phyloP scores from a whole-genome alignment of 352 stramenopile genomes.

The Plasmopara muralis region DNA sequence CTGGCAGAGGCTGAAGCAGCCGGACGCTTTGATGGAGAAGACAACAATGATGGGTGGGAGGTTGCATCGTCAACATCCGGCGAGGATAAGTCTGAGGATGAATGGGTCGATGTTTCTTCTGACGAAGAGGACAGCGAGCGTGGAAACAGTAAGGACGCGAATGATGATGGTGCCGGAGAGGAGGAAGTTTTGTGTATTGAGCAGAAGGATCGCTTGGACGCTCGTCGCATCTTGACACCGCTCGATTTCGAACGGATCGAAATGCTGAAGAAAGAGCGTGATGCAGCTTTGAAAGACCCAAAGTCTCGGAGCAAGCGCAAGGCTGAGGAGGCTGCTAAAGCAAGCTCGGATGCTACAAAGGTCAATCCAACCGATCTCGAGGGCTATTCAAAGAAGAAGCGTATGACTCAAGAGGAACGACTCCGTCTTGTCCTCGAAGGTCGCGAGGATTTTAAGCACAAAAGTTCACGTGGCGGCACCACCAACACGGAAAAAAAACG shows the following conservation, averaged over 20 bases:
- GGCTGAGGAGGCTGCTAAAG: constrained; percentile 58
- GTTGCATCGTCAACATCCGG: constrained; percentile 62
- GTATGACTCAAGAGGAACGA: constrained; percentile 79
- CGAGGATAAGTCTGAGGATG: constrained; percentile 52
- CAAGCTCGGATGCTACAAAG: constrained; percentile 46
- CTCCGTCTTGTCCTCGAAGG: constrained; percentile 83
- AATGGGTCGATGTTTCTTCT: constrained; percentile 72
- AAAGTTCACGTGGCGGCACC: constrained; percentile 89
- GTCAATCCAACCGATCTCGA: constrained; percentile 75
- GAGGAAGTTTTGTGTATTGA: constrained; percentile 26
- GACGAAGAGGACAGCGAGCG: constrained; percentile 45
- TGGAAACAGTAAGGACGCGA: constrained; percentile 46
- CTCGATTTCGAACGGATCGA: constrained; percentile 88
- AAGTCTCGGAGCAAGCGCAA: constrained; percentile 79
- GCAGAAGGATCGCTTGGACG: constrained; percentile 81
- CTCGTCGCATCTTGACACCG: constrained; percentile 80
- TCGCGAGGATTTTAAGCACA: constrained; percentile 89
- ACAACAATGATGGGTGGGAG: constrained; percentile 80
- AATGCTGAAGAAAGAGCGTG: constrained; percentile 86
- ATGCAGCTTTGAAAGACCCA: constrained; percentile 70
- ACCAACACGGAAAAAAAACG: constrained; percentile 97
- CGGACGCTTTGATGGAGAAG: constrained; percentile 72
- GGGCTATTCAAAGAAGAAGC: constrained; percentile 87
- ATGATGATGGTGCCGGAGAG: constrained; percentile 29
- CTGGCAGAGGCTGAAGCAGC: constrained; percentile 76